phyloP scores from a whole-genome alignment of 768 basidiomycete genomes.

The Calocera viscosa region DNA sequence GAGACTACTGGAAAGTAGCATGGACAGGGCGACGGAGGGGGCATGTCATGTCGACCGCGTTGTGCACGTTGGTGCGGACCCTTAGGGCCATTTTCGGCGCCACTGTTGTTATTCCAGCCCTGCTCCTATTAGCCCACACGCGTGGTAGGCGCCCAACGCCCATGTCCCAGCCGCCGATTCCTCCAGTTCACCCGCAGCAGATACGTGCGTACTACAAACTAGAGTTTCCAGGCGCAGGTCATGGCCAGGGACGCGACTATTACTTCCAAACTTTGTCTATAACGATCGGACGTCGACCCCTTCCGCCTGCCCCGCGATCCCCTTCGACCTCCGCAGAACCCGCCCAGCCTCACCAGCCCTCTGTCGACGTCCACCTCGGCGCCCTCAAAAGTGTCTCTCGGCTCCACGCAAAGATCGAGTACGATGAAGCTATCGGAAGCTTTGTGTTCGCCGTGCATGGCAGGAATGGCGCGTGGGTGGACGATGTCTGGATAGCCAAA shows the following conservation, averaged over 20 bases:
- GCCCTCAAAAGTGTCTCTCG: slow-evolving; percentile 96
- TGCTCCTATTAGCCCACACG: neutral
- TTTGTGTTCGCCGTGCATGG: slow-evolving; percentile 86
- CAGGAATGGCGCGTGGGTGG: slow-evolving; percentile 97
- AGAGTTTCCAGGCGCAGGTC: slow-evolving; percentile 80
- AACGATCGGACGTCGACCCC: slow-evolving; percentile 81
- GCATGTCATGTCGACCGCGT: too few relatives aligned
- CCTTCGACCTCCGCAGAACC: neutral
- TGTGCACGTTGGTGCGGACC: neutral
- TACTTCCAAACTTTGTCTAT: slow-evolving; percentile 92
- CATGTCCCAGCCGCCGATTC: slow-evolving; percentile 3
- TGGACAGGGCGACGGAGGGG: too few relatives aligned
- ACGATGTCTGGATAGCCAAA: slow-evolving; percentile 87
- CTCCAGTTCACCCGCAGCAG: neutral
- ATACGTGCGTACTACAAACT: slow-evolving; percentile 89
- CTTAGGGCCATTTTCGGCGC: neutral
- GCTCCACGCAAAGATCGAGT: slow-evolving; percentile 89
- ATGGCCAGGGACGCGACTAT: slow-evolving; percentile 32
- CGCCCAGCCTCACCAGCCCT: slow-evolving; percentile 7
- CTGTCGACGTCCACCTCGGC: slow-evolving; percentile 62
- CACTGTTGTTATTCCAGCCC: neutral
- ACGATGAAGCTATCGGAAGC: slow-evolving; percentile 76
- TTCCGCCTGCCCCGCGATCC: neutral
- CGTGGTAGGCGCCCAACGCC: neutral
- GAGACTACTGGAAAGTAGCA: too few relatives aligned